Evolutionary conservation across 2,329 filamentous ascomycete genomes (phyloP).

Genomic region (Scedosporium minutisporum): DNA sequence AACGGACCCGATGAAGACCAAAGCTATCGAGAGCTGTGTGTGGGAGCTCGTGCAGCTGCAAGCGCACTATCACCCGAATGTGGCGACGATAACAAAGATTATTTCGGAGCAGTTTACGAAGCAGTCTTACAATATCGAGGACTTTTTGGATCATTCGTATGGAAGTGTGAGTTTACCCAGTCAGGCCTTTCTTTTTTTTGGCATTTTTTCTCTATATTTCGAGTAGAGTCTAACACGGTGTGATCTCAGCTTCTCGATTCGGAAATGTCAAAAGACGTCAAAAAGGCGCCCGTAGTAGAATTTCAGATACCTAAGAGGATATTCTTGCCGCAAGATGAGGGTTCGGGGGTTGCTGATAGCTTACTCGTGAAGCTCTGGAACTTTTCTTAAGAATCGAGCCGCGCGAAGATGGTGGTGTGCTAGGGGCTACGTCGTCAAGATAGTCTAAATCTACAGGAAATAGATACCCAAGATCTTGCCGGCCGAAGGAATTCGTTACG

Average conservation of each 20-base stretch:
- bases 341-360: conserved; percentile 38
- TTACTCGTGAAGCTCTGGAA: conserved; percentile 53
- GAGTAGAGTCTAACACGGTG: not conserved
- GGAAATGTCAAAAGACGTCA: conserved; percentile 74
- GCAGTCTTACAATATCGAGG: conserved; percentile 86
- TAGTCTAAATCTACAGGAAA: not conserved
- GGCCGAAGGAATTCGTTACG: no score
- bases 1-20: conserved; percentile 71
- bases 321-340: conserved; percentile 46
- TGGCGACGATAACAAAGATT: conserved; percentile 87
- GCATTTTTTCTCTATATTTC: not conserved
- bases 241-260: conserved; percentile 61
- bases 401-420: not conserved
- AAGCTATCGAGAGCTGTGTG: conserved; percentile 81
- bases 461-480: no score
- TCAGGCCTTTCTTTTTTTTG: not conserved
- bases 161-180: conserved; percentile 51
- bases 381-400: conserved; percentile 24
- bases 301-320: conserved; percentile 88
- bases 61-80: conserved; percentile 92
- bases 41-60: conserved; percentile 93
- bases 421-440: not conserved
- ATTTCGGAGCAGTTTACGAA: conserved; percentile 97
- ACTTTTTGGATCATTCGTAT: conserved; percentile 94
- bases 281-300: conserved; percentile 80